Conservation (phyloP, 805 yeast species). For the Lachancea mirantina region DNA sequence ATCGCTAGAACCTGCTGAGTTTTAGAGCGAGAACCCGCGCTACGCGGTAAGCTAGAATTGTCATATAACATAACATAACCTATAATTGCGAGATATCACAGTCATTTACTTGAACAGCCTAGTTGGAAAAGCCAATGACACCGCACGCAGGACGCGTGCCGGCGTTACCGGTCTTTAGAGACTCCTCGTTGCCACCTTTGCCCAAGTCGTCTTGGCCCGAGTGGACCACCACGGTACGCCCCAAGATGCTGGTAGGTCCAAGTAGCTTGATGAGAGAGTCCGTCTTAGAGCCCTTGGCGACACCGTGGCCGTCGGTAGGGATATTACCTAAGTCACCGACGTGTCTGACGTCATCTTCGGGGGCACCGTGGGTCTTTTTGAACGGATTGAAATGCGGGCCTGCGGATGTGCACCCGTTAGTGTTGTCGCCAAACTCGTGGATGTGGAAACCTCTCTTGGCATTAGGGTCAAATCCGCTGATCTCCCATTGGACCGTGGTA, state of each 20-base stretch:
- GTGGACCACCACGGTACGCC: conserved; percentile 94
- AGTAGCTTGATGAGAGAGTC: conserved; percentile 72
- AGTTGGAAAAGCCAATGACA: conserved; percentile 63
- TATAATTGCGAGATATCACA: no score
- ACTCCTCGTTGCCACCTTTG: conserved; percentile 86
- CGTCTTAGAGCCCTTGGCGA: conserved; percentile 82
- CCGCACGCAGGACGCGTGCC: conserved; percentile 99
- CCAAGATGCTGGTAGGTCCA: conserved; percentile 83
- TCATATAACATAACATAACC: background rate
- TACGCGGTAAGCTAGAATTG: background rate
- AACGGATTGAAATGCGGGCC: conserved; percentile 97
- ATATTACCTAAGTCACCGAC: conserved; percentile 94
- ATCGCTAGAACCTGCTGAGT: conserved; percentile 19
- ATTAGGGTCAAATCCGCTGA: conserved; percentile 80
- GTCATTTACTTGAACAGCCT: no score
- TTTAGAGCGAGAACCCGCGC: conserved; percentile 20
- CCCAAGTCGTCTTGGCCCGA: conserved; percentile 92
- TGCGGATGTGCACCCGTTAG: conserved; percentile 98
- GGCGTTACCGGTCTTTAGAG: conserved; percentile 93
- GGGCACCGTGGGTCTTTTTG: conserved; percentile 85
- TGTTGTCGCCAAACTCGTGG: conserved; percentile 91
- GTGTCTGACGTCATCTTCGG: conserved; percentile 46
- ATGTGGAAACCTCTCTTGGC: conserved; percentile 96
- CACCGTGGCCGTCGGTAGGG: conserved; percentile 77
- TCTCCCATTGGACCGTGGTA: conserved; percentile 82